Evolutionary conservation across 2,329 filamentous ascomycete genomes (phyloP).

Genomic region (Neonectria hederae): DNA sequence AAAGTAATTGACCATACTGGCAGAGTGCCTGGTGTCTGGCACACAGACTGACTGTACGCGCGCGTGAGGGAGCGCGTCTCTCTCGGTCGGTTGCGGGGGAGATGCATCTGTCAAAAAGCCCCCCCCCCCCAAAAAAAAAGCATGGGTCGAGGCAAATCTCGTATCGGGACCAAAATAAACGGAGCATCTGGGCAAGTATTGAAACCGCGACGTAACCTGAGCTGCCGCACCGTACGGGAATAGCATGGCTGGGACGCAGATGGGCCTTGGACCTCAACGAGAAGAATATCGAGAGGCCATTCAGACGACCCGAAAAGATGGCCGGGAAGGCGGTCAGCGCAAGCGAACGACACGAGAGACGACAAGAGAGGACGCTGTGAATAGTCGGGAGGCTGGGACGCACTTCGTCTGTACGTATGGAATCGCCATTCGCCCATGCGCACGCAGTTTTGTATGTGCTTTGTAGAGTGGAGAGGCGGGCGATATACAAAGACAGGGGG

Average conservation of each 20-base stretch:
- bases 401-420: conserved; percentile 18
- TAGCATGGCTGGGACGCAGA: conserved; percentile 21
- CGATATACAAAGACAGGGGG: conserved; percentile 35
- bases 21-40: neutral
- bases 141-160: conserved; percentile 34
- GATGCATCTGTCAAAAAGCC: conserved; percentile 32
- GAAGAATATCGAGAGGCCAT: neutral
- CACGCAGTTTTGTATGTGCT: conserved; percentile 27
- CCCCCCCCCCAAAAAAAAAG: conserved; percentile 26
- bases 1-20: conserved; percentile 4
- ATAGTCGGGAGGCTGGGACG: conserved; percentile 25
- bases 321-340: conserved; percentile 22
- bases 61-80: conserved; percentile 34
- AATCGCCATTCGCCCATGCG: conserved; percentile 21
- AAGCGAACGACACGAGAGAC: conserved; percentile 12
- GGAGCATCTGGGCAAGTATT: conserved; percentile 22
- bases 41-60: conserved; percentile 24
- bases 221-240: conserved; percentile 16
- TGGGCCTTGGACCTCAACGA: conserved; percentile 15
- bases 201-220: conserved; percentile 27
- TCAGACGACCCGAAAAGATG: conserved; percentile 7
- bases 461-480: conserved; percentile 22
- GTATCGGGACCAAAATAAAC: conserved; percentile 32
- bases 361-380: conserved; percentile 14
- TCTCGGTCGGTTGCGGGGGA: conserved; percentile 35